phyloP scores from a whole-genome alignment of 2,329 filamentous ascomycete genomes.

The Colletotrichum sp. region DNA sequence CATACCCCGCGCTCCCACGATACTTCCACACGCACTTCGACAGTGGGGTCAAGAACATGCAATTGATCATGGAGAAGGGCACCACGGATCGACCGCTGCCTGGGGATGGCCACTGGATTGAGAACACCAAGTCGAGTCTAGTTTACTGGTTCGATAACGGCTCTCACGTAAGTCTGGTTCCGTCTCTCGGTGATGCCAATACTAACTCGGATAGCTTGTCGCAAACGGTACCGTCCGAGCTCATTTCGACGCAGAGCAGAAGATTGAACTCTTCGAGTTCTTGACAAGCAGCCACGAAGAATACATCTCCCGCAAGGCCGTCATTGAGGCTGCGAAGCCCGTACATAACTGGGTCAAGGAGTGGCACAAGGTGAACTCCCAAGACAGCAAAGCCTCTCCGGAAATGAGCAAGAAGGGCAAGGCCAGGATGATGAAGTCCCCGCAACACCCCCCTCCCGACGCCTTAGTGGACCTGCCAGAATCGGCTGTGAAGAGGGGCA shows the following conservation, averaged over 20 bases:
- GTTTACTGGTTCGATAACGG: conserved; percentile 89
- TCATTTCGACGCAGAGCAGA: conserved; percentile 79
- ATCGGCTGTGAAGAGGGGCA: conserved; percentile 59
- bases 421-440: conserved; percentile 62
- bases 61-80: conserved; percentile 79
- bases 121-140: conserved; percentile 78
- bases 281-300: conserved; percentile 79
- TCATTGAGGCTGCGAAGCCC: conserved; percentile 66
- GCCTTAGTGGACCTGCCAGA: conserved; percentile 62
- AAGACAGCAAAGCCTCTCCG: conserved; percentile 64
- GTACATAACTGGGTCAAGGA: conserved; percentile 70
- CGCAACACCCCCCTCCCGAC: conserved; percentile 63
- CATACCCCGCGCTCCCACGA: conserved; percentile 79
- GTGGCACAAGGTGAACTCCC: conserved; percentile 64
- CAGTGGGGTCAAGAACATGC: conserved; percentile 84
- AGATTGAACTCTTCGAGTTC: conserved; percentile 87
- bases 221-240: conserved; percentile 79
- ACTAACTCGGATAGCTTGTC: conserved; percentile 63
- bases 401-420: conserved; percentile 74
- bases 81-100: conserved; percentile 60
- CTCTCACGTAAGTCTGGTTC: conserved; percentile 70
- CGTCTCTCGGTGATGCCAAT: not conserved
- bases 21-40: conserved; percentile 92
- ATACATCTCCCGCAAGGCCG: conserved; percentile 75
- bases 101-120: conserved; percentile 74